Conservation (phyloP, 2,329 filamentous ascomycete genomes). For the Claviceps sp. region DNA sequence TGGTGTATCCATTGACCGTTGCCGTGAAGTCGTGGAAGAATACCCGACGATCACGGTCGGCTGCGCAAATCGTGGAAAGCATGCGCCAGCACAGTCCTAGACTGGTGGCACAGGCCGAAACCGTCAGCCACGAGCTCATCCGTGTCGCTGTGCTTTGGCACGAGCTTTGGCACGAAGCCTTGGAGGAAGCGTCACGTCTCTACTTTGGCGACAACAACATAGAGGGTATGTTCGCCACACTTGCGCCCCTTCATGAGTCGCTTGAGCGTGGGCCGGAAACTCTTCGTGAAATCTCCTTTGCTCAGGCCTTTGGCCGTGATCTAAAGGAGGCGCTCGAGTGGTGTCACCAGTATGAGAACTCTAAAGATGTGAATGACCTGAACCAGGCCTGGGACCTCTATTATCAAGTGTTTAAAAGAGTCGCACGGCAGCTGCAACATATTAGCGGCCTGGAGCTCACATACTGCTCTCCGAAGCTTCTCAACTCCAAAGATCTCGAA, state of each 20-base stretch:
- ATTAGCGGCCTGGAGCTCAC: conserved; percentile 86
- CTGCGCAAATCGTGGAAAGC: conserved; percentile 89
- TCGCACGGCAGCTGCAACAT: conserved; percentile 83
- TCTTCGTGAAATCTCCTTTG: conserved; percentile 88
- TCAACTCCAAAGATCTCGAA: conserved; percentile 73
- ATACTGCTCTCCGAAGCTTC: conserved; percentile 90
- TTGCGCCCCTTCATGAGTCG: conserved; percentile 83
- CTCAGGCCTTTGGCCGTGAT: conserved; percentile 92
- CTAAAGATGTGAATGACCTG: conserved; percentile 82
- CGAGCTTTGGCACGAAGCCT: conserved; percentile 94
- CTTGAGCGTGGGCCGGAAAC: conserved; percentile 87
- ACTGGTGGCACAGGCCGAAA: conserved; percentile 87
- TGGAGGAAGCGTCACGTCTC: conserved; percentile 89
- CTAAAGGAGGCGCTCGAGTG: conserved; percentile 90
- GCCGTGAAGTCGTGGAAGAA: conserved; percentile 90
- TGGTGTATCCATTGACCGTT: conserved; percentile 94
- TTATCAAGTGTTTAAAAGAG: conserved; percentile 95
- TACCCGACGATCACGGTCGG: conserved; percentile 71
- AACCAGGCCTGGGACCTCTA: conserved; percentile 99
- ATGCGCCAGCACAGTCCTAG: conserved; percentile 91
- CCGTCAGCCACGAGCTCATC: conserved; percentile 93
- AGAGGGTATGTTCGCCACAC: conserved; percentile 86
- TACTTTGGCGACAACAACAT: conserved; percentile 98
- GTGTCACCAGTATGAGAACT: conserved; percentile 82
- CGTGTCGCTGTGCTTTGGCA: conserved; percentile 96